Evolutionary conservation across 2,329 filamentous ascomycete species (phyloP), one percentile per base, ranked within the genome.

Genomic region (Fusarium dimerum): DNA sequence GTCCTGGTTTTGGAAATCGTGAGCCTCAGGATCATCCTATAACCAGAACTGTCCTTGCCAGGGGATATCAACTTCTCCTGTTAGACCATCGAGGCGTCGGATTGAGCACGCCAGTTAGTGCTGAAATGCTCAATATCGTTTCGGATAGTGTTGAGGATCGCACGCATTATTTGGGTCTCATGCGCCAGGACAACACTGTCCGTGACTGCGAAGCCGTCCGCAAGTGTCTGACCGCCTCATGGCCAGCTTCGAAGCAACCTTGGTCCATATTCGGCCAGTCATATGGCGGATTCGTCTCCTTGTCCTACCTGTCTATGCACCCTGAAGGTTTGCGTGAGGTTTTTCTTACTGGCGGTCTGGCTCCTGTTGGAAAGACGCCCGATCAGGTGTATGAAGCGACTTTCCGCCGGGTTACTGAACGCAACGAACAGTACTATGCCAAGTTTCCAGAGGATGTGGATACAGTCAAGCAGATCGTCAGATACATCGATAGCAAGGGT

Each of bases 1-100:
- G 93, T 0, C 93, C 92, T 0, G 92, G 92, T 3, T 86, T 88
- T 65, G 86, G 88, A 55, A 92, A 90, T 66, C 78, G 81, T 6
- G 78, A 87, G 45, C 92, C 93, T 2, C 87, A 95, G 67, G 82
- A 89, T 52, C 83, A 85, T 55, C 77, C 85, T 8, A 82, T 91
- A 67, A 88, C 89, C n/a, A 81, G 84, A 32, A 76, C 80, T 30
- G 80, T 91, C 50, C 79, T 97, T 6, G 84, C 87, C 54, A 86
- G 87, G 56, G 92, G 92, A 15, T 97, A 96, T 66, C 89, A 95
- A 70, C 77, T 91, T 43, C 81, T 97, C 2, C 87, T 88, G 58
- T 80, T 97, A n/a, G 93, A 97, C 70, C 92, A 96, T 69, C 85
- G 93, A 46, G 93, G 93, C 12, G 95, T 91, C 3, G 93, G 93